Percentiles rank a stretch among this genome's conserved stretches.
Conservation (phyloP, 2,329 filamentous ascomycete genomes). For the Sphaerulina vaccinii region DNA sequence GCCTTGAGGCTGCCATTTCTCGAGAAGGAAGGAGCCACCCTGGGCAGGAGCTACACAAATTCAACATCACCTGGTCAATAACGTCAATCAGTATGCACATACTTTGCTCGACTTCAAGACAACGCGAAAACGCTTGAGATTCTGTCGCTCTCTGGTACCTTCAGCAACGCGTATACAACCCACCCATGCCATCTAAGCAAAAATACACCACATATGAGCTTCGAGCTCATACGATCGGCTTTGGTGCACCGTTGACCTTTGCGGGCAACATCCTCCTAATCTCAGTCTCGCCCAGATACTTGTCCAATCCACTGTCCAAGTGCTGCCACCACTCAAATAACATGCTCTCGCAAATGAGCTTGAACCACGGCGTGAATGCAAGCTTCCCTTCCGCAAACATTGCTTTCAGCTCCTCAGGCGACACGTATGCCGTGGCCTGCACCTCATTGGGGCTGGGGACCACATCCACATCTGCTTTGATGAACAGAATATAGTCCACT, state of each 20-base stretch:
- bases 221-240: not conserved
- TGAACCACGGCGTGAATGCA: conserved; percentile 98
- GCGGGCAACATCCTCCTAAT: conserved; percentile 73
- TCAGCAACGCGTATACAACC: not conserved
- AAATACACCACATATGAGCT: not conserved
- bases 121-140: conserved; percentile 3
- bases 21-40: not conserved
- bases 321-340: conserved; percentile 96
- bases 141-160: conserved; percentile 11
- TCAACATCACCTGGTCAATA: not conserved
- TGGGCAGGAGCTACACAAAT: not conserved
- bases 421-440: conserved; percentile 79
- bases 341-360: conserved; percentile 97
- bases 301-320: conserved; percentile 75
- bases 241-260: conserved; percentile 1
- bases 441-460: conserved; percentile 85
- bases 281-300: conserved; percentile 79
- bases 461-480: conserved; percentile 87
- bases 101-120: not conserved
- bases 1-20: not conserved
- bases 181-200: not conserved
- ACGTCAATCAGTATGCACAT: not conserved
- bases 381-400: conserved; percentile 79
- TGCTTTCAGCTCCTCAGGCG: conserved; percentile 73
- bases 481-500: conserved; percentile 98